Evolutionary conservation across 768 basidiomycete species (phyloP), one percentile per base, ranked within the genome.

Genomic region (Rhodosporidiobolus sp.): DNA sequence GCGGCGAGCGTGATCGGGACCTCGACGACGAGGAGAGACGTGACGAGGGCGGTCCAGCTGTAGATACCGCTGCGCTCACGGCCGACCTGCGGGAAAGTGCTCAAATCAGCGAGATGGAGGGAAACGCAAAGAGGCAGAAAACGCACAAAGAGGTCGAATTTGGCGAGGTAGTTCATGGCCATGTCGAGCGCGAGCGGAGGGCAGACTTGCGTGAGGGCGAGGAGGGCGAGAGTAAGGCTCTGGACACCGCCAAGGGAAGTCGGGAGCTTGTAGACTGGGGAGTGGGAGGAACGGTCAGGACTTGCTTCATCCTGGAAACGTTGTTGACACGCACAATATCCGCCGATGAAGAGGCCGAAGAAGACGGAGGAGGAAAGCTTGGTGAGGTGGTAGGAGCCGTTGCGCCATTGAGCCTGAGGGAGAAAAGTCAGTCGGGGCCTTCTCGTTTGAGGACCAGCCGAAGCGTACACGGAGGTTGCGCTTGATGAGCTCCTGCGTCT

Each of bases 381-480:
- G 43, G 66, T 53, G 38, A 56, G 22, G 69, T 82, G 80, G 67
- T 83, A 83, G 4, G 78, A 78, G 3, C 81, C 80, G 34, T 81
- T 79, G 38, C 82, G 69, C 81, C 81, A 82, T 58, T 80, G 80
- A 63, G 81, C 79, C 71, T 80, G 79, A 4, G 12, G 17, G 16
- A 20, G 32, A 32, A 32, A 61, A 20, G 24, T 26, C 32, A 45
- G 48, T 16, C 49, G 38, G 8, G 8, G 38, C 14, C n/a, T n/a
- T n/a, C n/a, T n/a, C n/a, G n/a, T n/a, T 7, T 43, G 48, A 48
- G 22, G 4, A 52, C 22, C 30, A 16, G 17, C 49, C 26, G 12
- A 63, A n/a, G 38, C 57, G 24, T 35, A 58, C 57, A 2, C 26
- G 3, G n/a, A 46, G 22, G 65, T 59, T 59, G 19, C 65, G 56